phyloP scores from a whole-genome alignment of 257 asterid species.

The Petrea volubilis region DNA sequence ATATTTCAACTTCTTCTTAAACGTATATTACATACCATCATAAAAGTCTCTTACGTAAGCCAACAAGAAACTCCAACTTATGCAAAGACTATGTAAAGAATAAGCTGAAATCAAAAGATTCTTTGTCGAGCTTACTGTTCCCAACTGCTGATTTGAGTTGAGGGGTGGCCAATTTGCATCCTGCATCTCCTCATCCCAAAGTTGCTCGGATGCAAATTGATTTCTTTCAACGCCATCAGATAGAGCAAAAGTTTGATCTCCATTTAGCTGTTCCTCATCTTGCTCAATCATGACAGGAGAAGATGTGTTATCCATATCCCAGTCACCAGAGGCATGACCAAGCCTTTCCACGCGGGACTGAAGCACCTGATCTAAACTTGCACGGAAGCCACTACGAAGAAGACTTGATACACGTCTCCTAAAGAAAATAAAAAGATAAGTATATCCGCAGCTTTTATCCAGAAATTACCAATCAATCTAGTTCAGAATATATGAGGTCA shows the following conservation, averaged over 20 bases:
- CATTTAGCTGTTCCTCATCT: constrained; percentile 43
- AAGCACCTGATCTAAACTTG: constrained; percentile 64
- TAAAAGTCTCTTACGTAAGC: neutral
- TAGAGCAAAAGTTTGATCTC: constrained; percentile 30
- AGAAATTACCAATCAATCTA: no score
- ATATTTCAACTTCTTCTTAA: neutral
- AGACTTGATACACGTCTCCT: constrained; percentile 91
- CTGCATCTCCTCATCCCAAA: constrained; percentile 52
- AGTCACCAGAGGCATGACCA: constrained; percentile 56
- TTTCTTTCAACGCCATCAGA: constrained; percentile 38
- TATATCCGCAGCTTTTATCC: neutral
- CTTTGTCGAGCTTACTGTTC: constrained; percentile 50
- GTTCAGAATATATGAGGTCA: neutral
- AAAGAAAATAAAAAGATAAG: constrained; percentile 18
- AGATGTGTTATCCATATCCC: constrained; percentile 53
- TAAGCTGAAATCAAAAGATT: neutral
- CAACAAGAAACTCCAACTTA: neutral
- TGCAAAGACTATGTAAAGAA: neutral
- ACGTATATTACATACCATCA: neutral
- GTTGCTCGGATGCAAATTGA: constrained; percentile 40
- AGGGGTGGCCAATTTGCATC: constrained; percentile 43
- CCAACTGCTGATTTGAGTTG: constrained; percentile 42
- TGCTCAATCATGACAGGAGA: constrained; percentile 42
- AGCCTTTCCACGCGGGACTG: constrained; percentile 74
- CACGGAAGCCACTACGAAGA: constrained; percentile 79